A percentile compares a stretch with the other conserved stretches of the same genome.
phyloP scores from a whole-genome alignment of 2,329 filamentous ascomycete genomes.

The Geoglossum cookeanum region DNA sequence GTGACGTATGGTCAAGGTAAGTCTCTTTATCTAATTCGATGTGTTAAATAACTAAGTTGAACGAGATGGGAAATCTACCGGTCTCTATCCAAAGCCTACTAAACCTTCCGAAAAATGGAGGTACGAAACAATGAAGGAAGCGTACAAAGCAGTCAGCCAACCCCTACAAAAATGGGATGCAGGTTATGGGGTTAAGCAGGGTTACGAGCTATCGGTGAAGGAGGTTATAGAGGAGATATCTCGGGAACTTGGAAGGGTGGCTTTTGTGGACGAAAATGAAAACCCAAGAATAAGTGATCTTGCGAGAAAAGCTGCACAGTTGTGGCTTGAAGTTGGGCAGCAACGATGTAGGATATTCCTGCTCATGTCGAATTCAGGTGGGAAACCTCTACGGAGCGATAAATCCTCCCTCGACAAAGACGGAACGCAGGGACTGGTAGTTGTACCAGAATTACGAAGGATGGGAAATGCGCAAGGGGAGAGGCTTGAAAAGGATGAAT shows the following conservation, averaged over 20 bases:
- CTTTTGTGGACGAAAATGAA: not conserved
- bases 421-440: not conserved
- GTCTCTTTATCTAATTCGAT: not conserved
- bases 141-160: not conserved
- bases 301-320: not conserved
- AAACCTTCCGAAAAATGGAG: conserved; percentile 3
- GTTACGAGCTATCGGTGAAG: not conserved
- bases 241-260: not conserved
- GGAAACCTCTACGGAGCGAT: not conserved
- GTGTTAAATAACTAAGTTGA: not conserved
- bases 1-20: not conserved
- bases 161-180: not conserved
- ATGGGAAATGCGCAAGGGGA: not conserved
- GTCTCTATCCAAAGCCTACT: not conserved
- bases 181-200: not conserved
- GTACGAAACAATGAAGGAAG: conserved; percentile 1
- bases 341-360: not conserved
- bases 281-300: not conserved
- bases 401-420: not conserved
- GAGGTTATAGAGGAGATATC: not conserved
- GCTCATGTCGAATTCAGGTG: not conserved
- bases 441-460: not conserved
- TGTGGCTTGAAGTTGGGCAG: not conserved
- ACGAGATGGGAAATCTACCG: not conserved
- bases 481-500: not conserved